Evolutionary conservation across 371 early-diverging fungal genomes (phyloP).

Genomic region (Catenaria anguillulae): DNA sequence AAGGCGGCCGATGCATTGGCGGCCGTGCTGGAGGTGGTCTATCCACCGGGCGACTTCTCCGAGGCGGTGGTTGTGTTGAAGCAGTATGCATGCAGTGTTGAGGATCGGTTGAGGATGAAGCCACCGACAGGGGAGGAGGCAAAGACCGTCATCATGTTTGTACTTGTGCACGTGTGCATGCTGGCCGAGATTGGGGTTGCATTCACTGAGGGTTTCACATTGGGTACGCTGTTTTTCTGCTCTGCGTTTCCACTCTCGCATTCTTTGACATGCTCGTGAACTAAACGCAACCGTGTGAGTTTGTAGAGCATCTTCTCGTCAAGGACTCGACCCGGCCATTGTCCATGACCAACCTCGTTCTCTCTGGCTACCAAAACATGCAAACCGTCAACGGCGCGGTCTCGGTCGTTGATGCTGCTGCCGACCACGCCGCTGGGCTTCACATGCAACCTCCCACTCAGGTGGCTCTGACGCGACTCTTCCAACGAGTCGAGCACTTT

Average conservation of each 20-base stretch:
- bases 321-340: neutral
- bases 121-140: neutral
- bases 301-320: neutral
- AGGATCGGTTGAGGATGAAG: neutral
- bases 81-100: neutral
- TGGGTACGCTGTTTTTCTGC: neutral
- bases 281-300: too few relatives aligned
- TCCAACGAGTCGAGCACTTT: neutral
- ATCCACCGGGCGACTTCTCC: neutral
- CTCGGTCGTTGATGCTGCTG: neutral
- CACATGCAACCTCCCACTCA: neutral
- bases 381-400: neutral
- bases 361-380: slow-evolving; percentile 1
- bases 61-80: neutral
- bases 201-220: neutral
- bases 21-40: neutral
- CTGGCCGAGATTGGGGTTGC: neutral
- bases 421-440: neutral
- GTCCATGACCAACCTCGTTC: neutral
- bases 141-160: neutral
- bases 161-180: slow-evolving; percentile 1
- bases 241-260: too few relatives aligned
- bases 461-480: neutral
- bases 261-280: too few relatives aligned
- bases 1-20: neutral